phyloP scores from a whole-genome alignment of 202 grass and related monocot genomes.

The Dendrocalamus latiflorus region DNA sequence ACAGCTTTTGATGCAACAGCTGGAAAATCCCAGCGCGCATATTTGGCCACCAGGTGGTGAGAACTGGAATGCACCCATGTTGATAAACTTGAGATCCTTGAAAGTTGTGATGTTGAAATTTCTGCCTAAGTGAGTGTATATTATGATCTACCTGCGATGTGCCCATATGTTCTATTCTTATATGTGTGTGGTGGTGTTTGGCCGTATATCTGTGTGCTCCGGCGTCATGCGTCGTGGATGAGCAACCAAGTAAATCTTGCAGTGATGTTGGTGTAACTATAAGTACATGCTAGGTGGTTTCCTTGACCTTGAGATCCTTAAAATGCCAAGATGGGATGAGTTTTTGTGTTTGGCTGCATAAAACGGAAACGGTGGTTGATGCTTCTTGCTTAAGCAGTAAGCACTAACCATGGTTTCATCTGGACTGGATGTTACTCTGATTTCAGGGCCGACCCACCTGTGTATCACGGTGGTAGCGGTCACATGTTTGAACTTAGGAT shows the following conservation, averaged over 20 bases:
- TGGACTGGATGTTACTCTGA: not conserved
- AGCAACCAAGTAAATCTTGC: not conserved
- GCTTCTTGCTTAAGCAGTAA: too few species aligned
- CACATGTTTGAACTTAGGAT: too few species aligned
- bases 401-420: too few species aligned
- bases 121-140: not conserved
- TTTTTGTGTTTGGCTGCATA: not conserved
- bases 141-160: not conserved
- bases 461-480: too few species aligned
- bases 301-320: not conserved
- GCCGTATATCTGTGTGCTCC: not conserved
- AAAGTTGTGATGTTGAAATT: not conserved
- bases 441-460: too few species aligned
- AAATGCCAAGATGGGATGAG: not conserved
- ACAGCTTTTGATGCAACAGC: slow-evolving; percentile 21
- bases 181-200: not conserved
- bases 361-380: too few species aligned
- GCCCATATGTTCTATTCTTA: not conserved
- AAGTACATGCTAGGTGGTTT: not conserved
- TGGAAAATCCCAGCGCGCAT: slow-evolving; percentile 42
- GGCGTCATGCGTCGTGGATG: not conserved
- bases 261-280: not conserved
- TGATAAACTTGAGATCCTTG: not conserved
- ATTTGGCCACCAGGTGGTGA: slow-evolving; percentile 29
- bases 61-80: slow-evolving; percentile 27